Percentiles rank a stretch among this genome's conserved stretches.
phyloP scores from a whole-genome alignment of 1,284 basidiomycete genomes.

The Trichosporon sp. region DNA sequence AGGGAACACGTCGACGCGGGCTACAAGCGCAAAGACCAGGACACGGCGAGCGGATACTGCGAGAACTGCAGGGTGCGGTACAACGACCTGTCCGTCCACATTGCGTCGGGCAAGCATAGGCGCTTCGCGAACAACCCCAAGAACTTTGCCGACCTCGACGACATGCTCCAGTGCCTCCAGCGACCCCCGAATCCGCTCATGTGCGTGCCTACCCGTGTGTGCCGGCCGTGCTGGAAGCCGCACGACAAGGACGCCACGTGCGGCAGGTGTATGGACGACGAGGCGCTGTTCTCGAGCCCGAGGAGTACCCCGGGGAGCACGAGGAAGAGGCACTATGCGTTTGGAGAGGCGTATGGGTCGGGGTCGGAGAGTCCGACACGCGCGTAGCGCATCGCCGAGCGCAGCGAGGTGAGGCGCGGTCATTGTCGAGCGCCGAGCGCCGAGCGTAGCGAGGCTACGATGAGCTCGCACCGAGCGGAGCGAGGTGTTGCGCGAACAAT shows the following conservation, averaged over 20 bases:
- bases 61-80: slow-evolving; percentile 93
- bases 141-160: slow-evolving; percentile 80
- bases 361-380: slow-evolving; percentile 17
- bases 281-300: slow-evolving; percentile 11
- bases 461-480: no score
- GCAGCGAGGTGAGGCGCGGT: not conserved
- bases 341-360: not conserved
- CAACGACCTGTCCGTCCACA: slow-evolving; percentile 82
- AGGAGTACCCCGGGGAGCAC: slow-evolving; percentile 7
- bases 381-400: not conserved
- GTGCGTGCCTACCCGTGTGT: slow-evolving; percentile 17
- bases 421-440: no score
- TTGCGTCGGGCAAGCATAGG: slow-evolving; percentile 67
- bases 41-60: slow-evolving; percentile 85
- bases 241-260: slow-evolving; percentile 22
- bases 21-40: slow-evolving; percentile 58
- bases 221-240: slow-evolving; percentile 20
- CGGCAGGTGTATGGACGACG: slow-evolving; percentile 19
- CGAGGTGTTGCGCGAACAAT: no score
- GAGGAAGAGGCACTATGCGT: not conserved
- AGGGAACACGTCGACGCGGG: slow-evolving; percentile 34
- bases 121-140: slow-evolving; percentile 74
- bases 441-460: no score
- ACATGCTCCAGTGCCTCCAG: slow-evolving; percentile 65
- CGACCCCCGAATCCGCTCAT: slow-evolving; percentile 55